phyloP scores from a whole-genome alignment of 1,139 yeast genomes.

The Lodderomyces oxycetoniae region DNA sequence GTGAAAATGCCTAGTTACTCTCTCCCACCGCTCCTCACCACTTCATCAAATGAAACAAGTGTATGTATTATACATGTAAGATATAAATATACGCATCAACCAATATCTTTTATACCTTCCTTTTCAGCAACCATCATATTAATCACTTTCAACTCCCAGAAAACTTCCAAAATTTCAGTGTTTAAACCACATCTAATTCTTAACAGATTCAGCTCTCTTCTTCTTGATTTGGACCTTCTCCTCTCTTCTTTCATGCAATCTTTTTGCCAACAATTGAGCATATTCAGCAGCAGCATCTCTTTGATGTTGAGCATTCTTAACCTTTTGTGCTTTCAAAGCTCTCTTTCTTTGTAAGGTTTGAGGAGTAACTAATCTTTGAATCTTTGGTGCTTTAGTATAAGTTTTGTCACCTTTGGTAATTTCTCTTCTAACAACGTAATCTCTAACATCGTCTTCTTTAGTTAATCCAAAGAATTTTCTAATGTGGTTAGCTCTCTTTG shows the following conservation, averaged over 20 bases:
- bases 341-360: constrained; percentile 99
- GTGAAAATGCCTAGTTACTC: too few relatives aligned
- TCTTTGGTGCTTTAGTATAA: constrained; percentile 99
- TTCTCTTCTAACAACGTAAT: constrained; percentile 98
- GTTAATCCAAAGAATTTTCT: constrained; percentile 98
- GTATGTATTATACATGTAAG: constrained; percentile 1
- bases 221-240: constrained; percentile 96
- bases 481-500: constrained; percentile 99
- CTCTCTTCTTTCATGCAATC: constrained; percentile 97
- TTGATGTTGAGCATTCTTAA: constrained; percentile 96
- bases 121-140: too few relatives aligned
- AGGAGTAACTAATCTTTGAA: constrained; percentile 99
- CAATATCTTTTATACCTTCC: too few relatives aligned
- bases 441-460: constrained; percentile 93
- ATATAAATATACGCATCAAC: constrained; percentile 1
- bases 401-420: constrained; percentile 97
- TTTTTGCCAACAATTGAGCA: constrained; percentile 97
- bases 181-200: constrained; percentile 10
- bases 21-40: too few relatives aligned
- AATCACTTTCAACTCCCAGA: too few relatives aligned
- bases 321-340: constrained; percentile 89
- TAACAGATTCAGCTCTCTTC: constrained; percentile 95
- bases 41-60: constrained; percentile 1
- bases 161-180: too few relatives aligned
- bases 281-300: constrained; percentile 99